Evolutionary conservation across 2,329 filamentous ascomycete species (phyloP), one percentile per base, ranked within the genome.

Genomic region (Botrytis byssoidea): DNA sequence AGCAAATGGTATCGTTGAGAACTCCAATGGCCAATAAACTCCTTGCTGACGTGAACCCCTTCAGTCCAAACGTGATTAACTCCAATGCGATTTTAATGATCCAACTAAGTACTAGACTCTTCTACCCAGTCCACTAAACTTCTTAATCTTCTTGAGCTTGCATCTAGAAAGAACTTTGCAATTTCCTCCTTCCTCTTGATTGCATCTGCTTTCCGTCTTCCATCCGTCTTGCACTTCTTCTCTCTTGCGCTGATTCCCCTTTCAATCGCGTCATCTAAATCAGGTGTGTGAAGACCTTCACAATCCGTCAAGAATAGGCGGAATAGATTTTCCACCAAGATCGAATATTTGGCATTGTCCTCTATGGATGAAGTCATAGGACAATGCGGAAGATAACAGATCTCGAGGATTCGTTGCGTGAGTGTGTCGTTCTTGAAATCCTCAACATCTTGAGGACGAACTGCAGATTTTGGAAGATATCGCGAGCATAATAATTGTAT

Each of bases 271-370:
- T 80, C 72, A 55, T 82, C 82, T 25, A 91, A 76, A 9, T 76
- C 76, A 1, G 72, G 71, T 0, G 76, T 78, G 61, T 78, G 64
- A 44, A 60, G 67, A 44, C 79, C 78, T 6, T 78, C 83, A 57
- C 75, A 82, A 70, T 35, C 74, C 74, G 79, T 84, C 60, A 79
- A 68, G 42, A 90, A 81, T 16, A 87, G 78, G 3, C 86, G 81
- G 25, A 89, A 76, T 55, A 90, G 77, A 3, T 83, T 82, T 79
- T 91, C 89, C 0, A 89, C 80, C 51, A 89, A 77, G 42, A 91
- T 81, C 5, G 86, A 86, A 20, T 90, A 83, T 76, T 88, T 88
- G 8, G 87, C 85, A 77, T 91, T 90, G 63, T 90, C 88, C 2
- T 82, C 81, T 1, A 83, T 78, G 16, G 81, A 84, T 6, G 81